Evolutionary conservation across 345 rosid species (phyloP), one percentile per base, ranked within the genome.

Genomic region (Aethionema arabicum): DNA sequence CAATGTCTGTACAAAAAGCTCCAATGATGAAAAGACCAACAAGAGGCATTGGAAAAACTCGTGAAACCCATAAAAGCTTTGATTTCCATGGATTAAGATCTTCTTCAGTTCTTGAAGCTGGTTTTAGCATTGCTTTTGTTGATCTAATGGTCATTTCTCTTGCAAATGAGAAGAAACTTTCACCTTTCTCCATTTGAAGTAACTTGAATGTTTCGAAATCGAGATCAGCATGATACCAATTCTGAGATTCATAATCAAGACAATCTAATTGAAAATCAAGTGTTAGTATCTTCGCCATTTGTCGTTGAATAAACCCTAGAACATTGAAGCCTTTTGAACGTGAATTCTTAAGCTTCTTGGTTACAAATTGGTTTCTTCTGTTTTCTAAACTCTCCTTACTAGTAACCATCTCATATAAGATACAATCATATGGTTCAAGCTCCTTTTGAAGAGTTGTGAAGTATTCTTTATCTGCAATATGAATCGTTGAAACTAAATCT

Each of bases 221-320:
- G 37, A 93, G 99, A 84, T 93, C 99, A 14, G 99, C 99, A 56
- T 90, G 97, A 73, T 78, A 83, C 95, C 97, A 93, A 60, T 87
- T 93, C 66, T 80, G 76, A 58, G 78, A 75, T 14, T 85, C 79
- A 56, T 87, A 93, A 77, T 90, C 87, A 5, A 93, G 78, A 75
- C 91, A 85, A 69, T 90, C 99, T 33, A 84, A 78, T 69, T 93
- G 99, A 77, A 87, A 93, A 79, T 90, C 88, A 61, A 90, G 99
- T 40, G 55, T 63, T 5, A 89, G 82, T 12, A 81, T 67, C 55
- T 82, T 74, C 16, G 97, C 90, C 96, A 90, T 93, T 79, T 82
- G 95, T 11, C 95, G 73, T 62, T 90, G 97, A 68, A 93, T 82
- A 72, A 77, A 90, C 7, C 96, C 91, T 3, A 93, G 44, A 69